Base-by-base conservation (phyloP, 768 basidiomycete species). In the Tulasnella sp. region DNA sequence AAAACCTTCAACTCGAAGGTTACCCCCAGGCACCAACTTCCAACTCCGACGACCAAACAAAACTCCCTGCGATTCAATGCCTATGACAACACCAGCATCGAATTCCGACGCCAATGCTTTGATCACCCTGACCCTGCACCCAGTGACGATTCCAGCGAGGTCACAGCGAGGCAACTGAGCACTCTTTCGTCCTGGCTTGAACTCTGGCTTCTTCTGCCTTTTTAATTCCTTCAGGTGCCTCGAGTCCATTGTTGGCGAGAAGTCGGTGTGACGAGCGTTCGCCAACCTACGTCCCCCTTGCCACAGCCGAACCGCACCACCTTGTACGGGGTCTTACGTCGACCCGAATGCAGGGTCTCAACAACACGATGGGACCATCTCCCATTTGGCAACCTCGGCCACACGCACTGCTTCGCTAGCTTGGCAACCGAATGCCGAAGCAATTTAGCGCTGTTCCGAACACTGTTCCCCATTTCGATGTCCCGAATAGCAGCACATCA, bases 391-490 rank as follows among this genome's bases (percentile, higher is more conserved):
- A 5, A 37, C 28, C 34, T 69, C n/a, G 64, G 64, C 34, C 77
- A 78, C 41, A 44, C 41, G 0, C 72, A 78, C 58, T 78, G 77
- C 69, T 44, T 72, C 24, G 8, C 50, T 42, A 44, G 77, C 69
- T 72, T 78, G 31, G 44, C 77, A 44, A 44, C 58, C 5, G 48
- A 78, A 18, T 18, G 72, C 58, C 54, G 44, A 22, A 78, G 37
- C 34, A 72, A 78, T 8, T 41, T 72, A 20, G 77, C 48, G 12
- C 50, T 37, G 4, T 50, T 58, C 31, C n/a, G 20, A 16, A 37
- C 20, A 7, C 60, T 78, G 7, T 78, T 78, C 37, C 77, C 77
- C 20, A 78, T 78, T n/a, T 18, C 54, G 77, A 28, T 78, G 77
- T n/a, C 77, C 60, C 31, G 77, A 69, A 44, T 78, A 60, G 16